Base-by-base conservation (phyloP, 495 filamentous ascomycete species). In the Cenococcum geophilum region DNA sequence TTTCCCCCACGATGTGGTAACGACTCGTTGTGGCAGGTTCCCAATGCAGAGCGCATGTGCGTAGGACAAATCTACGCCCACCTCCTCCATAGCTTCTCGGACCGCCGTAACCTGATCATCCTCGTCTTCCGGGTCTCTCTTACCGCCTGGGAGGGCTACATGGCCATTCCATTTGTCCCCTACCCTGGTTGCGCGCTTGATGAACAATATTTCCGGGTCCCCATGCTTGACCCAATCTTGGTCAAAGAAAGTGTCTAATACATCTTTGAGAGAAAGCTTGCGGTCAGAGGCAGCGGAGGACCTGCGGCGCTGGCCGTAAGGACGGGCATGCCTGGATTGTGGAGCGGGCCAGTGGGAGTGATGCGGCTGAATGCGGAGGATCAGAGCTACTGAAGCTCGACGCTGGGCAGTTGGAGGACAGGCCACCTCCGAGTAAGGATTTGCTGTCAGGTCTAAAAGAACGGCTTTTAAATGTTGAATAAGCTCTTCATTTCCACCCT, bases 101-200 rank as follows among this genome's bases (percentile, higher is more conserved):
- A 89, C 76, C 12, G 88, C 87, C 20, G 85, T 81, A 22, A 79
- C 80, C 61, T 76, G 71, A 69, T 91, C 88, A 67, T 83, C 76
- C 34, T 65, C 78, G 76, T 92, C 88, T 54, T 81, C 81, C 0
- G 83, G 81, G 62, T 92, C 88, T 65, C 84, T 73, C 65, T 84
- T 86, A 4, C 88, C 88, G 22, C 88, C 88, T 0, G 88, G 88
- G 4, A 91, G 73, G 0, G 88, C 88, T 56, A 89, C 82, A 77
- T 91, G 87, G 45, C 84, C 81, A 0, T 82, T 88, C 88, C 88
- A 92, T 53, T 86, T 77, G 71, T 92, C 88, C 5, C 86, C 86
- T 21, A 78, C 76, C 35, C 88, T 77, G 23, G 85, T 80, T 21
- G 88, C 83, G 48, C 88, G 77, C 71, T 91, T 91, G 71, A 92